Conservation (phyloP, 2,329 filamentous ascomycete species). For the Monilinia vaccinii-corymbosi region DNA sequence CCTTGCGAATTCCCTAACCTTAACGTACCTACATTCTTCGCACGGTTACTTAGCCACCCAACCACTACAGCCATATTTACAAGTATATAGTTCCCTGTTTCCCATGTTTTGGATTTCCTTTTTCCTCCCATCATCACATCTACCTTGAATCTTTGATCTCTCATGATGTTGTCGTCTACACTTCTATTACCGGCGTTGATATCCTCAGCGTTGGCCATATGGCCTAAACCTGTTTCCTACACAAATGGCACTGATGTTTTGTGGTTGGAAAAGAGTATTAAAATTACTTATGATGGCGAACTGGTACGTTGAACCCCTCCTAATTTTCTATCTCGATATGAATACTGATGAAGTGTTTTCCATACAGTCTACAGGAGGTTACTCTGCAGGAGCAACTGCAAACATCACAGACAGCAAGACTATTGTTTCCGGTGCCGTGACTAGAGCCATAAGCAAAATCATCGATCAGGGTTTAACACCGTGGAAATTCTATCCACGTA, state of each 20-base stretch:
- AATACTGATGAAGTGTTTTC: constrained; percentile 24
- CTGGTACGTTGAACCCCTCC: constrained; percentile 41
- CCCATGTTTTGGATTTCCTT: neutral
- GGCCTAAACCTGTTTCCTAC: constrained; percentile 45
- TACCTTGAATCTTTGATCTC: neutral
- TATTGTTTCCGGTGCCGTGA: constrained; percentile 47
- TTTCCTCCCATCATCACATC: neutral
- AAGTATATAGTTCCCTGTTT: constrained; percentile 26
- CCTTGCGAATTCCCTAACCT: neutral
- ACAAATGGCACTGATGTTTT: constrained; percentile 43
- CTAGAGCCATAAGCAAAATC: constrained; percentile 53
- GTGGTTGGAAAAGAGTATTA: constrained; percentile 43
- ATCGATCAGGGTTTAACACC: constrained; percentile 63
- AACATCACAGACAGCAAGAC: constrained; percentile 34
- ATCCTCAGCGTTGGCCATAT: constrained; percentile 37
- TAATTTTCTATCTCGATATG: constrained; percentile 13
- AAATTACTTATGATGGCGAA: constrained; percentile 50
- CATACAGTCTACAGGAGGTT: constrained; percentile 10
- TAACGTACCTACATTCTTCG: neutral
- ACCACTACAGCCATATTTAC: too few relatives aligned
- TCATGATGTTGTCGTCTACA: constrained; percentile 18
- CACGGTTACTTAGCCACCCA: neutral
- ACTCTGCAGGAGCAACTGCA: constrained; percentile 5
- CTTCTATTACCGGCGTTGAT: constrained; percentile 17
- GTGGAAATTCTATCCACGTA: constrained; percentile 65